phyloP scores from a whole-genome alignment of 495 filamentous ascomycete species.

The Chlorociboria aeruginascens region DNA sequence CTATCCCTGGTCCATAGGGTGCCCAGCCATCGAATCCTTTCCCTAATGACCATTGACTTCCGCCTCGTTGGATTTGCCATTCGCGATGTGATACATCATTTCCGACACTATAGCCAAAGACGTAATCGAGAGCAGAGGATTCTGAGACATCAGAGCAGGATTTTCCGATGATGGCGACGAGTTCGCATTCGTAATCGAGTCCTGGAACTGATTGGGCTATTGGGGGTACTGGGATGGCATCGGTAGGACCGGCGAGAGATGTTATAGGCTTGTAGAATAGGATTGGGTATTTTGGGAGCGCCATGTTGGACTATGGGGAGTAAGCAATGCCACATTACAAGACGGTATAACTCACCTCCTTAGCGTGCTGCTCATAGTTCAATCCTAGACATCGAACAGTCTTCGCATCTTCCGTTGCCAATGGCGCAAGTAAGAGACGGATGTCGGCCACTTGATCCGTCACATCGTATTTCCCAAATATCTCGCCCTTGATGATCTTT shows the following conservation, averaged over 20 bases:
- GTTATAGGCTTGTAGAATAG: conserved; percentile 79
- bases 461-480: conserved; percentile 59
- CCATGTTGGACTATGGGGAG: conserved; percentile 47
- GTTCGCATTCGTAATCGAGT: conserved; percentile 77
- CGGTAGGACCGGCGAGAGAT: conserved; percentile 54
- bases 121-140: conserved; percentile 55
- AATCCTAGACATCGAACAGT: conserved; percentile 72
- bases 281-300: conserved; percentile 64
- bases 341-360: conserved; percentile 36
- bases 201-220: conserved; percentile 46
- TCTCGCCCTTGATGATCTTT: conserved; percentile 56
- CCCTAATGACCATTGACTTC: conserved; percentile 70
- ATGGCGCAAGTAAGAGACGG: conserved; percentile 52
- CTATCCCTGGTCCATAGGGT: conserved; percentile 75
- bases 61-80: conserved; percentile 69
- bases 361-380: conserved; percentile 74
- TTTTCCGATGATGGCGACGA: conserved; percentile 69
- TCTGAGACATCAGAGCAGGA: conserved; percentile 55
- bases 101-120: conserved; percentile 70
- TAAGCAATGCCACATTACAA: background rate
- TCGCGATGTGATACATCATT: conserved; percentile 79
- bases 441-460: conserved; percentile 59
- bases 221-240: conserved; percentile 52
- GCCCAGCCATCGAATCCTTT: conserved; percentile 88
- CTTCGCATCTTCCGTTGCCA: conserved; percentile 54